Conservation (phyloP, 169 alveolate species). For the Neospora caninum region DNA sequence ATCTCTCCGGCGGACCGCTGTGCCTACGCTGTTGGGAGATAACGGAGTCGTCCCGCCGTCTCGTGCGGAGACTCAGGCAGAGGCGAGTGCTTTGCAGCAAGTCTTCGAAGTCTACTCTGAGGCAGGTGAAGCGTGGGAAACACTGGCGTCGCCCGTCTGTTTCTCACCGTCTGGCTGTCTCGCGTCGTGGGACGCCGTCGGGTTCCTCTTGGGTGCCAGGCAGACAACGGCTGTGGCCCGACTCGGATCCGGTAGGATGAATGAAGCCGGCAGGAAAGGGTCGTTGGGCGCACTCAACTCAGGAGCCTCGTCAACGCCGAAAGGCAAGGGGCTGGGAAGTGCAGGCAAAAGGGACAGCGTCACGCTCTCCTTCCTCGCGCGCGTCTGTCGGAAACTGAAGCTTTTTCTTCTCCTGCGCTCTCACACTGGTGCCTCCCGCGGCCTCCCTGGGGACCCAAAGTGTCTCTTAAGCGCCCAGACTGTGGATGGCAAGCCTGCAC, state of each 20-base stretch:
- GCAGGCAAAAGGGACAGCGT: not conserved
- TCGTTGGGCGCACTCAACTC: not conserved
- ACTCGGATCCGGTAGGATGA: not conserved
- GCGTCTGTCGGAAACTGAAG: not conserved
- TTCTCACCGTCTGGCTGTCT: not conserved
- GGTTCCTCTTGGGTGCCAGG: not conserved
- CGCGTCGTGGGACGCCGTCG: not conserved
- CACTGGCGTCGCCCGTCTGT: not conserved
- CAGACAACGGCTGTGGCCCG: not conserved
- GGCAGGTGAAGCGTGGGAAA: slow-evolving; percentile 29
- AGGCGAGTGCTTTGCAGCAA: not conserved
- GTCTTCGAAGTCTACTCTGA: slow-evolving; percentile 26
- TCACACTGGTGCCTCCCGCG: not conserved
- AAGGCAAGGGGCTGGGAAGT: not conserved
- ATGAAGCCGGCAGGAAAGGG: not conserved
- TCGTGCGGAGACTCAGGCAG: not conserved
- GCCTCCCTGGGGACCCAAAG: not conserved
- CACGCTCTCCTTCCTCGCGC: not conserved
- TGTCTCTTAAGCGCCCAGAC: not conserved
- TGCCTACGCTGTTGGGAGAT: not conserved
- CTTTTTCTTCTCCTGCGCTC: not conserved
- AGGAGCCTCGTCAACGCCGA: not conserved
- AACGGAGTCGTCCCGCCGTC: too few relatives aligned
- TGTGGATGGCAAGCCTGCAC: too few relatives aligned
- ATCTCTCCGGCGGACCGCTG: not conserved